Percentiles rank a stretch among this genome's conserved stretches.
Evolutionary conservation across 2,329 filamentous ascomycete species (phyloP).

Genomic region (Calonectria hawksworthii): DNA sequence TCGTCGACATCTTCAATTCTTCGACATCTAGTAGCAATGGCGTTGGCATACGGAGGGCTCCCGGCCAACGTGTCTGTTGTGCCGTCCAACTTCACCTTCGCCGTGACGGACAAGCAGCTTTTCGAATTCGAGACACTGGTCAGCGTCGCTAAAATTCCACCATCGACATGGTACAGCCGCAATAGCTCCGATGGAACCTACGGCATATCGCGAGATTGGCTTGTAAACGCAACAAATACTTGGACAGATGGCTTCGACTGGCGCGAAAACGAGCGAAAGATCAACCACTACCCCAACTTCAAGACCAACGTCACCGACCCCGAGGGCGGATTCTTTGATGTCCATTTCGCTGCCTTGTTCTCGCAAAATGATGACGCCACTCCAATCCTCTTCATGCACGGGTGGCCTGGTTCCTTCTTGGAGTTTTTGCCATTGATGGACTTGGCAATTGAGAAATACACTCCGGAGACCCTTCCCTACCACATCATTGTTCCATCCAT

Average conservation of each 20-base stretch:
- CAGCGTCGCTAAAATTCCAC: background rate
- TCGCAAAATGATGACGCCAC: slow-evolving; percentile 63
- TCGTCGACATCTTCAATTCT: background rate
- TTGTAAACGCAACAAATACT: background rate
- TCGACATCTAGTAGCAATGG: background rate
- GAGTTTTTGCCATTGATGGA: slow-evolving; percentile 69
- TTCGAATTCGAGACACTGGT: background rate
- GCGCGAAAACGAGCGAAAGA: background rate
- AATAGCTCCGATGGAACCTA: background rate
- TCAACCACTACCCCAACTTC: slow-evolving; percentile 15
- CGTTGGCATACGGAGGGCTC: background rate
- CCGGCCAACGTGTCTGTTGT: background rate
- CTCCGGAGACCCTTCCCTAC: slow-evolving; percentile 65
- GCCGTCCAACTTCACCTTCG: background rate
- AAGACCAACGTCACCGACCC: background rate
- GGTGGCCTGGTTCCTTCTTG: slow-evolving; percentile 67
- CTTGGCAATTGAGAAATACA: slow-evolving; percentile 61
- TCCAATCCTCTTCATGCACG: slow-evolving; percentile 66
- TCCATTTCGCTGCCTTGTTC: slow-evolving; percentile 70
- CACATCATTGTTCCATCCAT: slow-evolving; percentile 69
- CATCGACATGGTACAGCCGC: background rate
- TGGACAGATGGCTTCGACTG: slow-evolving; percentile 8
- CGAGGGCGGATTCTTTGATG: slow-evolving; percentile 8
- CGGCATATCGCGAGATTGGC: background rate
- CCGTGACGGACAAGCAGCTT: background rate